Evolutionary conservation across 2,329 filamentous ascomycete genomes (phyloP), one percentile per base, ranked within the genome.

Genomic region (Helicocarpus griseus): DNA sequence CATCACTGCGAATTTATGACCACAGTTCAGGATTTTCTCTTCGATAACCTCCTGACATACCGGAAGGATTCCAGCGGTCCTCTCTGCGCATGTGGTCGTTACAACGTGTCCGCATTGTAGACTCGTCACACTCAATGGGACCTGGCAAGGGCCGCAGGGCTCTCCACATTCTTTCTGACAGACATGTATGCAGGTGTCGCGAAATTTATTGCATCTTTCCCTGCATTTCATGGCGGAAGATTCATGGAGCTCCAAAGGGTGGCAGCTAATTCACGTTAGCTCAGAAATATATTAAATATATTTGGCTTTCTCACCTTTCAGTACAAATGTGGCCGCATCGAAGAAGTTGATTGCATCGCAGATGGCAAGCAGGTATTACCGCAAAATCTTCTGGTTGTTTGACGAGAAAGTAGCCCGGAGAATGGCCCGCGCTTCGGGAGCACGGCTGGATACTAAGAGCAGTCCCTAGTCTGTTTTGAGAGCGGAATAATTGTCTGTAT

Each of bases 321-420:
- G 17, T 39, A 48, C 59, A 61, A 17, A 43, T 46, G 38, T 61
- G 59, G 9, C 63, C 63, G 50, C 63, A 66, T 7, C 50, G 39
- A n/a, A 62, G 54, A 19, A 35, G 33, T 38, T 56, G 50, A 2
- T 49, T 53, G 50, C 63, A 65, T n/a, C 52, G 40, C 5, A 53
- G 19, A 19, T 51, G 35, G 53, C 63, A 65, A 33, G 49, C 39
- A 35, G 53, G 47, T 4, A 63, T 50, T 9, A 47, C 36, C 17
- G 53, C 45, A 41, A 64, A 65, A 45, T 64, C 58, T 31, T 53
- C 46, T n/a, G 63, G 61, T 17, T 44, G 22, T 24, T 35, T 28
- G 26, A 53, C 26, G 9, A 54, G 45, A 13, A 50, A 40, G 8
- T 61, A 51, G 17, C 48, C 31, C 14, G 56, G 49, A 33, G 43